These are phyloP conservation scores for Tausonia pullulans DNA, from an alignment of 1,284 basidiomycete genomes.

Conservation along the genomic window DNA sequence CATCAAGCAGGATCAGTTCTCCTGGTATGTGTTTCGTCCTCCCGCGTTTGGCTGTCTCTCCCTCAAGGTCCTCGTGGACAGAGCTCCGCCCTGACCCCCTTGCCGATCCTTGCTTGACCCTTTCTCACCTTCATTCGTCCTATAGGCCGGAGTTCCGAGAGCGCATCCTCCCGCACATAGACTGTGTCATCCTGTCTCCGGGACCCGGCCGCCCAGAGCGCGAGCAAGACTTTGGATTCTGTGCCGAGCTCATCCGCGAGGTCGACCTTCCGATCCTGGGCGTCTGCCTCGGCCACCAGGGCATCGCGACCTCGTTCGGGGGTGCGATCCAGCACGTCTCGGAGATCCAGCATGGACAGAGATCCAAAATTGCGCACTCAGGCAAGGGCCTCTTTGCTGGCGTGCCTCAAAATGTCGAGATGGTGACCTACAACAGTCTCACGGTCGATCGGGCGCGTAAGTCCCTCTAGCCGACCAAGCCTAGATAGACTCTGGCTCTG, in stretches of 20 bases:
- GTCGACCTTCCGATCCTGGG: constrained; percentile 30
- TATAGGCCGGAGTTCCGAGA: constrained; percentile 29
- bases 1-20: constrained; percentile 33
- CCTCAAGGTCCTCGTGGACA: not conserved
- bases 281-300: constrained; percentile 87
- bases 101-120: constrained; percentile 5
- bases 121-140: not conserved
- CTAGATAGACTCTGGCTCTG: not conserved
- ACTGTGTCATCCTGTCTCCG: constrained; percentile 36
- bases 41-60: not conserved
- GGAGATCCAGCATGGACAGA: constrained; percentile 56
- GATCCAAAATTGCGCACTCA: constrained; percentile 52
- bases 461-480: not conserved
- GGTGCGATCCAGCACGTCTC: constrained; percentile 41
- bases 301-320: constrained; percentile 67
- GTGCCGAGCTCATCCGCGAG: constrained; percentile 28
- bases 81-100: not conserved
- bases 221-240: constrained; percentile 33
- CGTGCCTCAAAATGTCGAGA: constrained; percentile 41
- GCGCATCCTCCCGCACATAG: constrained; percentile 30
- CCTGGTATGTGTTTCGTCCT: constrained; percentile 25
- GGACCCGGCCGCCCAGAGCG: constrained; percentile 35
- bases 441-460: constrained; percentile 34
- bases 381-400: constrained; percentile 52
- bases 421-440: constrained; percentile 66